phyloP scores from a whole-genome alignment of 192 early-diverging fungal genomes.

The Paraglomus brasilianum region DNA sequence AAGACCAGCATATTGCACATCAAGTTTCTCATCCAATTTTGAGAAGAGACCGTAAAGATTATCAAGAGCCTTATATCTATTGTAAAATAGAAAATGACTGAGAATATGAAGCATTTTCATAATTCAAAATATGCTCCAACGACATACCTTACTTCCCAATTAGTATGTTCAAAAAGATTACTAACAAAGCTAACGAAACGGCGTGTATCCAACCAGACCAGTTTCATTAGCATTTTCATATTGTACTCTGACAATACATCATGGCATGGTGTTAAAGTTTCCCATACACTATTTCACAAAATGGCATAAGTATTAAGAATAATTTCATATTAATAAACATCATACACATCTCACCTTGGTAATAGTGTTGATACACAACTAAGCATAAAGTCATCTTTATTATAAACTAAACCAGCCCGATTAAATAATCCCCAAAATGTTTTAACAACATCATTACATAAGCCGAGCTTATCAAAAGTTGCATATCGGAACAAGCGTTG shows the following conservation, averaged over 20 bases:
- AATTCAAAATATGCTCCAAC: background rate
- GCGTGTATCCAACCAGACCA: conserved; percentile 37
- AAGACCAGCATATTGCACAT: conserved; percentile 35
- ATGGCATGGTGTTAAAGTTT: conserved; percentile 44
- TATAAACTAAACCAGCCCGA: conserved; percentile 41
- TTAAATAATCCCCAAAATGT: conserved; percentile 44
- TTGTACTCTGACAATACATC: conserved; percentile 45
- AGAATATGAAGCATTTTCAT: background rate
- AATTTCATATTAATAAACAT: background rate
- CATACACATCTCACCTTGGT: conserved; percentile 43
- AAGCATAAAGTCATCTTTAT: conserved; percentile 47
- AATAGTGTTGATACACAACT: conserved; percentile 48
- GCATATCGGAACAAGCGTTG: conserved; percentile 39
- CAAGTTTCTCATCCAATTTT: conserved; percentile 51
- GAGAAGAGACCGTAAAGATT: conserved; percentile 56
- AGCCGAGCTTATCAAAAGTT: conserved; percentile 37
- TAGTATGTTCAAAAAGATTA: conserved; percentile 43
- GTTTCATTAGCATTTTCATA: conserved; percentile 46
- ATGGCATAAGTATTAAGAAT: background rate
- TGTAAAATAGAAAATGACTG: background rate
- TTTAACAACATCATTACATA: conserved; percentile 47
- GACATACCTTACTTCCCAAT: conserved; percentile 52
- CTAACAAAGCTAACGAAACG: conserved; percentile 48
- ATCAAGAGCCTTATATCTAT: conserved; percentile 51
- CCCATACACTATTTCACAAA: conserved; percentile 48